A percentile compares a stretch with the other conserved stretches of the same genome.
phyloP scores from a whole-genome alignment of 345 rosid species.

The Brassica cretica region DNA sequence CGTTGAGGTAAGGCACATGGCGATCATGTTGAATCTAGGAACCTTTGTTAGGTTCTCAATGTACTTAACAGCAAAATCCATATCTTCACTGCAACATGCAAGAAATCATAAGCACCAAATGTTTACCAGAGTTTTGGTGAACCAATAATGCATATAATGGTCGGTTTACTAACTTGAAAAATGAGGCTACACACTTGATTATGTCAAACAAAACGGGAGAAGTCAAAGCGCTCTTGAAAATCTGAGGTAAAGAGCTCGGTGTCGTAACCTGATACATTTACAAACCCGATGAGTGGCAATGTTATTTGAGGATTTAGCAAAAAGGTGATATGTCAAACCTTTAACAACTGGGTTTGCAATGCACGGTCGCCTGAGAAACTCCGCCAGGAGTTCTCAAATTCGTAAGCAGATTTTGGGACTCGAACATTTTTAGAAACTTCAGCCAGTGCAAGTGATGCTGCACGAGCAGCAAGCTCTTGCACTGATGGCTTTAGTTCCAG shows the following conservation, averaged over 20 bases:
- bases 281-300: conserved; percentile 9
- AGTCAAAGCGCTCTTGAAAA: conserved; percentile 75
- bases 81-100: conserved; percentile 57
- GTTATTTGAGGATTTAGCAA: neutral
- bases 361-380: conserved; percentile 62
- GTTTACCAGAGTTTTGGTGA: neutral
- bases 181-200: conserved; percentile 63
- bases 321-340: conserved; percentile 47
- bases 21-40: conserved; percentile 82
- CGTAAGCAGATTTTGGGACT: conserved; percentile 79
- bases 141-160: neutral
- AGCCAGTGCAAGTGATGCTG: conserved; percentile 69
- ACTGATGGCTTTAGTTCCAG: conserved; percentile 59
- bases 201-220: conserved; percentile 72
- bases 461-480: conserved; percentile 82
- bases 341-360: conserved; percentile 64
- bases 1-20: conserved; percentile 70
- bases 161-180: conserved; percentile 56
- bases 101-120: conserved; percentile 5
- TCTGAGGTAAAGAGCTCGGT: conserved; percentile 73
- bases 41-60: conserved; percentile 71
- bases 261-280: conserved; percentile 53
- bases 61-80: conserved; percentile 70
- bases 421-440: conserved; percentile 71
- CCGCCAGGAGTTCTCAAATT: conserved; percentile 83